phyloP scores from a whole-genome alignment of 2,329 filamentous ascomycete species.

The Rutstroemia sp. region DNA sequence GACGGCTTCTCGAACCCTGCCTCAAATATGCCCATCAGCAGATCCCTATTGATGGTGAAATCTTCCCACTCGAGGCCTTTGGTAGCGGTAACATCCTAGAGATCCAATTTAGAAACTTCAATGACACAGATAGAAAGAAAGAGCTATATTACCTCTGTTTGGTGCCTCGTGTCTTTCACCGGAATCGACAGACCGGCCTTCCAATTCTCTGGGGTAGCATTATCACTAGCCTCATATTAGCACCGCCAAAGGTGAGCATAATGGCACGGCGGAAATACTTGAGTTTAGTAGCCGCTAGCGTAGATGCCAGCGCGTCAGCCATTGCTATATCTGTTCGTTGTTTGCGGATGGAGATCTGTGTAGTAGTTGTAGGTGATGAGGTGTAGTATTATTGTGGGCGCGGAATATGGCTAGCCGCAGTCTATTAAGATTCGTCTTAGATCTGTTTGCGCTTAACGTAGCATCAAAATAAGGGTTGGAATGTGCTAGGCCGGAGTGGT shows the following conservation, averaged over 20 bases:
- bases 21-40: slow-evolving; percentile 99
- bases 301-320: slow-evolving; percentile 42
- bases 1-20: slow-evolving; percentile 98
- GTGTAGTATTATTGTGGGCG: background rate
- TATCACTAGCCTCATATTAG: slow-evolving; percentile 10
- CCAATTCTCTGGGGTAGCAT: slow-evolving; percentile 53
- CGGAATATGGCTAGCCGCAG: slow-evolving; percentile 1
- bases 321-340: slow-evolving; percentile 28
- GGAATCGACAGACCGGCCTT: slow-evolving; percentile 67
- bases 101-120: slow-evolving; percentile 11
- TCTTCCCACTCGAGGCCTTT: slow-evolving; percentile 98
- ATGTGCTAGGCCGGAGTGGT: background rate
- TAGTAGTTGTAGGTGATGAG: background rate
- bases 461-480: slow-evolving; percentile 6
- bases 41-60: slow-evolving; percentile 86
- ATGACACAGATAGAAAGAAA: background rate
- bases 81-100: slow-evolving; percentile 91
- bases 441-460: slow-evolving; percentile 1
- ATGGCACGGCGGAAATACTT: slow-evolving; percentile 28
- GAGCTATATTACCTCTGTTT: slow-evolving; percentile 59
- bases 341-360: background rate
- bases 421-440: slow-evolving; percentile 8
- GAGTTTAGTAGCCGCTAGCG: slow-evolving; percentile 48
- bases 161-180: slow-evolving; percentile 66
- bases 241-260: background rate